These are phyloP conservation scores for Candida odintsovae DNA, from an alignment of 805 yeast species.

Conservation along the genomic window DNA sequence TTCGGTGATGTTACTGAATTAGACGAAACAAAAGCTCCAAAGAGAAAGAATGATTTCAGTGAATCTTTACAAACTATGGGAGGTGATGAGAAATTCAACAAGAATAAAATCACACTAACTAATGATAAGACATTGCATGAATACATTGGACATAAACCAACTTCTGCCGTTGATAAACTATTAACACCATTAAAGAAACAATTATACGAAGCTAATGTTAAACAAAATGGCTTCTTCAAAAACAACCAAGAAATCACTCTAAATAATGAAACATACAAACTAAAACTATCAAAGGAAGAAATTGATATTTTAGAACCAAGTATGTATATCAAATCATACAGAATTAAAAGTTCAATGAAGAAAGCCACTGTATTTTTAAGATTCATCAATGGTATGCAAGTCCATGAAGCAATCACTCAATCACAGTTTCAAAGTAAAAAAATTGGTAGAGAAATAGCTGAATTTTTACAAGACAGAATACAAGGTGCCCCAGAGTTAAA, in stretches of 20 bases:
- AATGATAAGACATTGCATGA: slow-evolving; percentile 39
- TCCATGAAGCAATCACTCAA: slow-evolving; percentile 82
- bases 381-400: slow-evolving; percentile 63
- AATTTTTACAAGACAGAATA: slow-evolving; percentile 65
- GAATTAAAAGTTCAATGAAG: slow-evolving; percentile 84
- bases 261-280: slow-evolving; percentile 43
- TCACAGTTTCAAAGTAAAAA: slow-evolving; percentile 82
- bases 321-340: slow-evolving; percentile 70
- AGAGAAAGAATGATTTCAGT: slow-evolving; percentile 17
- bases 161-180: slow-evolving; percentile 47
- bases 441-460: slow-evolving; percentile 73
- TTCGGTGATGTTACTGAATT: slow-evolving; percentile 22
- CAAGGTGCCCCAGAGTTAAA: slow-evolving; percentile 60
- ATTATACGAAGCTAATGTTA: slow-evolving; percentile 57
- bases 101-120: slow-evolving; percentile 24
- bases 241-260: slow-evolving; percentile 41
- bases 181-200: slow-evolving; percentile 67
- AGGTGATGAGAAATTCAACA: slow-evolving; percentile 15
- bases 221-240: slow-evolving; percentile 58
- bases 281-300: slow-evolving; percentile 57
- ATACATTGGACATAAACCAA: slow-evolving; percentile 43
- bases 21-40: slow-evolving; percentile 8
- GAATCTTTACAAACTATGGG: slow-evolving; percentile 23
- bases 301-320: slow-evolving; percentile 82
- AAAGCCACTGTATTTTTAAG: slow-evolving; percentile 79